Evolutionary conservation across 73 alveolate species (phyloP).

Genomic region (Paramecium primaurelia): DNA sequence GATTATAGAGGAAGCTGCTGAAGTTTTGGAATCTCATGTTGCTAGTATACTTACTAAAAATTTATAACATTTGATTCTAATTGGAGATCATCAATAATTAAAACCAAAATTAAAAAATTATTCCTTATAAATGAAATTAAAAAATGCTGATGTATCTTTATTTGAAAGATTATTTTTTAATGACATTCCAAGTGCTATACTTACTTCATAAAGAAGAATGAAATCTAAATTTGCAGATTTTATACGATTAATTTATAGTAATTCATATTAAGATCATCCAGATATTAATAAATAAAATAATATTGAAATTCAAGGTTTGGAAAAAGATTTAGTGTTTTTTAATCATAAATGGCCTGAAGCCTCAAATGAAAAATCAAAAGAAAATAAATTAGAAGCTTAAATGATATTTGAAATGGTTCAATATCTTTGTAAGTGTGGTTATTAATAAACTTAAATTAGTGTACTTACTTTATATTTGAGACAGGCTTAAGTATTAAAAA

Average conservation of each 20-base stretch:
- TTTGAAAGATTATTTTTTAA: conserved; percentile 84
- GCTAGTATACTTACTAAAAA: conserved; percentile 65
- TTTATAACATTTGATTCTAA: conserved; percentile 75
- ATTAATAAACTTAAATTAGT: conserved; percentile 69
- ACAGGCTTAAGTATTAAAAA: conserved; percentile 63
- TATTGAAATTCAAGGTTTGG: conserved; percentile 68
- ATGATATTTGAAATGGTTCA: conserved; percentile 68
- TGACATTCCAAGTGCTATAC: conserved; percentile 56
- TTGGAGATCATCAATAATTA: conserved; percentile 91
- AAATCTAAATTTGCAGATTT: conserved; percentile 78
- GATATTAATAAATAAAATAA: conserved; percentile 12
- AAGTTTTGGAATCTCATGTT: conserved; percentile 85
- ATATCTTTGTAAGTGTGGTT: conserved; percentile 67
- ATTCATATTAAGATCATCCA: conserved; percentile 63
- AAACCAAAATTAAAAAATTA: conserved; percentile 71
- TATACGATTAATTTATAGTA: conserved; percentile 71
- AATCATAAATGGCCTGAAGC: conserved; percentile 71
- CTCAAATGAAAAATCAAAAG: conserved; percentile 70
- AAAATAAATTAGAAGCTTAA: conserved; percentile 74
- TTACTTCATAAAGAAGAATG: conserved; percentile 85
- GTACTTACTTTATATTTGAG: conserved; percentile 80
- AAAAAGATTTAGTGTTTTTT: conserved; percentile 67
- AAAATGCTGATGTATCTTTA: conserved; percentile 73
- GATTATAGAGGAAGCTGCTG: conserved; percentile 93
- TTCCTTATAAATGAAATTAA: conserved; percentile 64